A percentile compares a stretch with the other conserved stretches of the same genome.
These are phyloP conservation scores for Pistacia vera DNA, from an alignment of 345 rosid genomes.

Conservation along the genomic window DNA sequence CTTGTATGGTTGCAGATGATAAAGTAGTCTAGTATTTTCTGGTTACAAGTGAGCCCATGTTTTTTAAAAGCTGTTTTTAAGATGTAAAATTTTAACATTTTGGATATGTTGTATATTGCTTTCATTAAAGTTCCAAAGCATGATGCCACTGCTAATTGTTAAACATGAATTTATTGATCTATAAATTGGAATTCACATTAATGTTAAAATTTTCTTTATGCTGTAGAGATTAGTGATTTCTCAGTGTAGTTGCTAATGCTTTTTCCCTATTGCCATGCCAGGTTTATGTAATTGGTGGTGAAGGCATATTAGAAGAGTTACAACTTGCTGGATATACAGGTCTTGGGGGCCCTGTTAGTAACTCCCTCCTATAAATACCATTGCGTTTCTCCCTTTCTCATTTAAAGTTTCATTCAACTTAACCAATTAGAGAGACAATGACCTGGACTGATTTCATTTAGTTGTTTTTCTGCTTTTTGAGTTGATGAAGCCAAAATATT, in stretches of 20 bases:
- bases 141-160: neutral
- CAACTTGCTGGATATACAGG: constrained; percentile 69
- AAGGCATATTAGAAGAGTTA: constrained; percentile 80
- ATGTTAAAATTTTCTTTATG: neutral
- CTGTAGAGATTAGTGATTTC: neutral
- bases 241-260: neutral
- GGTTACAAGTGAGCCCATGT: neutral
- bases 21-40: neutral
- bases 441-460: neutral
- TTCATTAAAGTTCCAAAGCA: neutral
- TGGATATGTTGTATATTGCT: neutral
- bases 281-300: constrained; percentile 90
- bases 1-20: neutral
- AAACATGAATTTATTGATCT: neutral
- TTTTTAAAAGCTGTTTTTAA: neutral
- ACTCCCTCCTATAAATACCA: neutral
- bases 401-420: neutral
- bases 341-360: constrained; percentile 85
- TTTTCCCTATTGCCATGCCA: constrained; percentile 32
- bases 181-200: neutral
- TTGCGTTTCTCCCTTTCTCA: neutral
- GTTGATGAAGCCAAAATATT: neutral
- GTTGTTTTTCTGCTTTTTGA: neutral
- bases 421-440: neutral
- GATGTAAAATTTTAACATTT: neutral